A percentile compares a stretch with the other conserved stretches of the same genome.
phyloP scores from a whole-genome alignment of 1,284 basidiomycete genomes.

The Cutaneotrichosporon mucoides region DNA sequence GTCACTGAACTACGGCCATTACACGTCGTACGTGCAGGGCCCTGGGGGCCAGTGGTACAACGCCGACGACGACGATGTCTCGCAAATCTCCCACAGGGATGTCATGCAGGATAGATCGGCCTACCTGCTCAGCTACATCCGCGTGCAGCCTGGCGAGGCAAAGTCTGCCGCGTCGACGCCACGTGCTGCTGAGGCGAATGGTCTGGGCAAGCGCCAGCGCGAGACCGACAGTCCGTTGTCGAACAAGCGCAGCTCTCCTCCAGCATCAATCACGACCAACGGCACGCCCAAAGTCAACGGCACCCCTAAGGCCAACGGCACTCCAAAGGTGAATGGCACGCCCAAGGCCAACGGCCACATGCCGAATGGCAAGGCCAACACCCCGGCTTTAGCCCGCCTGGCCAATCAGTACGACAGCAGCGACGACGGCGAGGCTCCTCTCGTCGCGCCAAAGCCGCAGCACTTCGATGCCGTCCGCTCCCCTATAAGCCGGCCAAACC shows the following conservation, averaged over 20 bases:
- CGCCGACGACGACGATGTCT: slow-evolving; percentile 88
- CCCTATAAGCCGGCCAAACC: slow-evolving; percentile 1
- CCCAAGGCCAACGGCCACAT: background rate
- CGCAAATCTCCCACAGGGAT: slow-evolving; percentile 39
- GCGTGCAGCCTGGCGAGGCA: slow-evolving; percentile 33
- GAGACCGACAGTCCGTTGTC: background rate
- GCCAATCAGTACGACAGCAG: background rate
- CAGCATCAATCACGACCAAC: background rate
- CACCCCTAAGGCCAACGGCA: no score
- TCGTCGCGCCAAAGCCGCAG: no score
- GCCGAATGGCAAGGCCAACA: background rate
- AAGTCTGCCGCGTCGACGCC: background rate
- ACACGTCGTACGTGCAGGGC: slow-evolving; percentile 79
- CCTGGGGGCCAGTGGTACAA: slow-evolving; percentile 74
- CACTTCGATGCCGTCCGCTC: no score
- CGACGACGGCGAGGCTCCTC: background rate
- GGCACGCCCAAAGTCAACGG: background rate
- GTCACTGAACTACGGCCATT: slow-evolving; percentile 93
- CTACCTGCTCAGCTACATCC: slow-evolving; percentile 89
- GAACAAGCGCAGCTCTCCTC: background rate
- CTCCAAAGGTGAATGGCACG: background rate
- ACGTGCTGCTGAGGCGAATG: background rate
- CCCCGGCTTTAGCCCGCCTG: background rate
- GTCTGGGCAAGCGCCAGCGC: background rate
- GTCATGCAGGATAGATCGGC: slow-evolving; percentile 71